A percentile compares a stretch with the other conserved stretches of the same genome.
Conservation (phyloP, 208 protist genomes). For the Angomonas deanei region DNA sequence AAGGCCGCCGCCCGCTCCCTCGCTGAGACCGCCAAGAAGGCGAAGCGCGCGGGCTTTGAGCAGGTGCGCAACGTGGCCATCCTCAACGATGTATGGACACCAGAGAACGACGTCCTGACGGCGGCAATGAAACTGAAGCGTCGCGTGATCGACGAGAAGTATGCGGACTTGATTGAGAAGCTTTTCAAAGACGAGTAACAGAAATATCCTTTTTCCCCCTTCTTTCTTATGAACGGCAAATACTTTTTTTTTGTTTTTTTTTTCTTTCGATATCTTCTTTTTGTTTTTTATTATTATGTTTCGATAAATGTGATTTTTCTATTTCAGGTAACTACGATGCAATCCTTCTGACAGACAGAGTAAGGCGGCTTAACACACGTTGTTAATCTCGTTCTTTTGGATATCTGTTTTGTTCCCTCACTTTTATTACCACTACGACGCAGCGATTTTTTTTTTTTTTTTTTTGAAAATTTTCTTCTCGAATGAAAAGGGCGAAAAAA, state of each 20-base stretch:
- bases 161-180: conserved; percentile 51
- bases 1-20: conserved; percentile 31
- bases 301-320: too few species aligned
- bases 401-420: too few species aligned
- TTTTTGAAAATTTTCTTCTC: not conserved
- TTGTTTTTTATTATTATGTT: too few species aligned
- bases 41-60: conserved; percentile 40
- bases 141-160: conserved; percentile 45
- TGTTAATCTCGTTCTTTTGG: too few species aligned
- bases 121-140: conserved; percentile 81
- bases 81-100: conserved; percentile 73
- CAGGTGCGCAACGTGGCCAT: conserved; percentile 49
- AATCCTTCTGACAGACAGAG: too few species aligned
- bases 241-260: too few species aligned
- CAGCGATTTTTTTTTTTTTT: not conserved
- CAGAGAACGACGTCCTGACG: conserved; percentile 74
- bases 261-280: too few species aligned
- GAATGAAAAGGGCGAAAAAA: too few species aligned
- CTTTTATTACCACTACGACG: too few species aligned
- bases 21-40: conserved; percentile 24
- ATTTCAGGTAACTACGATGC: too few species aligned
- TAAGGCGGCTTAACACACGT: too few species aligned
- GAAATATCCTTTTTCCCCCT: not conserved
- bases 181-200: conserved; percentile 48
- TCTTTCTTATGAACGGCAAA: too few species aligned